Percentiles rank a stretch among this genome's conserved stretches.
These are phyloP conservation scores for Phtheirospermum japonicum DNA, from an alignment of 257 asterid genomes.

Conservation along the genomic window DNA sequence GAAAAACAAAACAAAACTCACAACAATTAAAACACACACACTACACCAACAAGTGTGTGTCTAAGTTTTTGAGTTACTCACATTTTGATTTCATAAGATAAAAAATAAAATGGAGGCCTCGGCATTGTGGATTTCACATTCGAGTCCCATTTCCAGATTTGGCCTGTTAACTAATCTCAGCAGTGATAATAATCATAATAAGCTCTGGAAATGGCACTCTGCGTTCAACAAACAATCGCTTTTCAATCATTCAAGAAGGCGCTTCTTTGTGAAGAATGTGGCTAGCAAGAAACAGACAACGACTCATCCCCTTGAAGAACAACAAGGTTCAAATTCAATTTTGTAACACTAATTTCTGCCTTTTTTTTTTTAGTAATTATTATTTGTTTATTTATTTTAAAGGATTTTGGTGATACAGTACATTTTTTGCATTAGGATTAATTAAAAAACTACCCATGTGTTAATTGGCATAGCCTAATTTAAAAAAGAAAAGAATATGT, in stretches of 20 bases:
- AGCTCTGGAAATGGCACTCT: conserved; percentile 37
- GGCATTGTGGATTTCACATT: conserved; percentile 32
- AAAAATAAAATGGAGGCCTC: conserved; percentile 38
- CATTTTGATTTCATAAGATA: neutral
- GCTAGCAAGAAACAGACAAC: conserved; percentile 41
- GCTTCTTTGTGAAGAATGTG: conserved; percentile 41
- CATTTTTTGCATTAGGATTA: too few relatives aligned
- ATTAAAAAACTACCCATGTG: too few relatives aligned
- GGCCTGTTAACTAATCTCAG: conserved; percentile 21
- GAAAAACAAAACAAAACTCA: too few relatives aligned
- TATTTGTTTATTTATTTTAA: too few relatives aligned
- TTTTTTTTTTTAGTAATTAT: too few relatives aligned
- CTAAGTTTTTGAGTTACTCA: too few relatives aligned
- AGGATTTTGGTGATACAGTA: too few relatives aligned
- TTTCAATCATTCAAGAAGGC: conserved; percentile 27
- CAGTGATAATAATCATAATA: neutral
- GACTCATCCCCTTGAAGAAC: conserved; percentile 26
- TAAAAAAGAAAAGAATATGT: too few relatives aligned
- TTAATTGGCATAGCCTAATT: too few relatives aligned
- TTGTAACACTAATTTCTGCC: neutral
- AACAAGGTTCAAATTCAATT: conserved; percentile 25
- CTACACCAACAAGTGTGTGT: too few relatives aligned
- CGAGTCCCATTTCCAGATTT: conserved; percentile 27
- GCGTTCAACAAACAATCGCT: conserved; percentile 24
- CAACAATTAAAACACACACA: too few relatives aligned